Base-by-base conservation (phyloP, 495 filamentous ascomycete genomes). In the Penicillium riverlandense region DNA sequence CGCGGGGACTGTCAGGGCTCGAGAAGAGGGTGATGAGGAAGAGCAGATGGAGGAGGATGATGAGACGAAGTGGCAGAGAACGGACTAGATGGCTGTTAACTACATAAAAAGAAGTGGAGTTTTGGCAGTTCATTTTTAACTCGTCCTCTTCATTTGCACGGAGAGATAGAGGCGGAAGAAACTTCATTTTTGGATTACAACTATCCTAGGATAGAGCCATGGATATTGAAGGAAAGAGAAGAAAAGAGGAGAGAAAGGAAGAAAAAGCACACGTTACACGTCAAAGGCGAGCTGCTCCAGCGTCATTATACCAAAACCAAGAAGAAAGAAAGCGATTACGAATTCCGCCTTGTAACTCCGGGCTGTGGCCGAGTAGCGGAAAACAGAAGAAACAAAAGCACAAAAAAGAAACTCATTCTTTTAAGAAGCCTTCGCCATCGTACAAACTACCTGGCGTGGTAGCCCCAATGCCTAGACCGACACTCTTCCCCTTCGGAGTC, bases 41-140 rank as follows among this genome's bases (percentile, higher is more conserved):
- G 68, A 58, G 30, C 59, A 61, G n/a, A 63, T 57, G n/a, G 53
- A 43, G 8, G 48, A 59, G n/a, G 55, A 58, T 34, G 72, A 70
- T 16, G 77, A 77, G 54, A 71, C 69, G 13, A 83, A 84, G 53
- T 83, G 80, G 79, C 69, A 73, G 50, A 62, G 79, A 47, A 83
- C 78, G 29, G 76, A 74, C 28, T 82, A 50, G 69, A 11, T 37
- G 12, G n/a, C 6, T 10, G 32, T 34, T 7, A 6, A 22, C 4
- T 22, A 6, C 22, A 22, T 22, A 34, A 34, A 34, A 34, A 34
- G 32, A 34, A 10, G 0, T 34, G 32, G 32, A 34, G 32, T 11
- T 6, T 34, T 9, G 22, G 22, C 22, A 4, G 22, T 22, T 6
- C 4, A 22, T 22, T 22, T 22, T 22, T 22, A 22, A 22, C 22